Percentiles rank a stretch among this genome's conserved stretches.
Evolutionary conservation across 2,329 filamentous ascomycete species (phyloP).

Genomic region (Paramyrothecium sp.): DNA sequence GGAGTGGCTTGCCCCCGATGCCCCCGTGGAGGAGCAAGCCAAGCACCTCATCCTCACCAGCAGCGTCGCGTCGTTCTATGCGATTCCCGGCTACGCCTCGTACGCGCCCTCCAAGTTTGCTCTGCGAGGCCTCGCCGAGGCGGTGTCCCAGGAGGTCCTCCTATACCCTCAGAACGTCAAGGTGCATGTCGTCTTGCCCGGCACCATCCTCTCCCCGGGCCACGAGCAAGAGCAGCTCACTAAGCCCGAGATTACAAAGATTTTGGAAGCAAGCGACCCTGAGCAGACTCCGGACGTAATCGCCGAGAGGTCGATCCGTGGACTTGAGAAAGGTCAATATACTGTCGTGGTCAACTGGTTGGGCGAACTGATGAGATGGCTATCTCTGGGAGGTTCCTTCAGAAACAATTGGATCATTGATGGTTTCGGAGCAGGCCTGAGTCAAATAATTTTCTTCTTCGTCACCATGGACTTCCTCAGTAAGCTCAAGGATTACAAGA

Average conservation of each 20-base stretch:
- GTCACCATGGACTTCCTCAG: constrained; percentile 54
- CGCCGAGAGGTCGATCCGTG: constrained; percentile 66
- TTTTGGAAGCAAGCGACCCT: constrained; percentile 80
- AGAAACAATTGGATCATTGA: constrained; percentile 62
- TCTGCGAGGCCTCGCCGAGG: constrained; percentile 78
- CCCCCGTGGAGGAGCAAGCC: constrained; percentile 43
- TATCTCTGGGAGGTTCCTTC: constrained; percentile 50
- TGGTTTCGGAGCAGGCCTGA: constrained; percentile 52
- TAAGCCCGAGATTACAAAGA: constrained; percentile 78
- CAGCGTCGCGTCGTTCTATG: constrained; percentile 71
- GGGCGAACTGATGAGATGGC: constrained; percentile 69
- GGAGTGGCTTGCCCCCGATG: constrained; percentile 64
- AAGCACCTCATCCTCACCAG: constrained; percentile 88
- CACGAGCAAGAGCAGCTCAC: constrained; percentile 71
- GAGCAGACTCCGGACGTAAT: constrained; percentile 77
- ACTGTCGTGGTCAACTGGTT: constrained; percentile 74
- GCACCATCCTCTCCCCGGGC: constrained; percentile 76
- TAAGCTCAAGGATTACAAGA: constrained; percentile 55
- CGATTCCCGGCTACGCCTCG: constrained; percentile 76
- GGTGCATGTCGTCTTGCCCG: constrained; percentile 80
- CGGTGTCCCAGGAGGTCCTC: constrained; percentile 77
- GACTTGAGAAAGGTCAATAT: constrained; percentile 78
- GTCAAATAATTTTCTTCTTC: constrained; percentile 57
- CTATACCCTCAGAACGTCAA: constrained; percentile 84
- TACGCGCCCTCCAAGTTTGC: constrained; percentile 87